phyloP scores from a whole-genome alignment of 2,329 filamentous ascomycete species.

The Nigrospora sphaerica region DNA sequence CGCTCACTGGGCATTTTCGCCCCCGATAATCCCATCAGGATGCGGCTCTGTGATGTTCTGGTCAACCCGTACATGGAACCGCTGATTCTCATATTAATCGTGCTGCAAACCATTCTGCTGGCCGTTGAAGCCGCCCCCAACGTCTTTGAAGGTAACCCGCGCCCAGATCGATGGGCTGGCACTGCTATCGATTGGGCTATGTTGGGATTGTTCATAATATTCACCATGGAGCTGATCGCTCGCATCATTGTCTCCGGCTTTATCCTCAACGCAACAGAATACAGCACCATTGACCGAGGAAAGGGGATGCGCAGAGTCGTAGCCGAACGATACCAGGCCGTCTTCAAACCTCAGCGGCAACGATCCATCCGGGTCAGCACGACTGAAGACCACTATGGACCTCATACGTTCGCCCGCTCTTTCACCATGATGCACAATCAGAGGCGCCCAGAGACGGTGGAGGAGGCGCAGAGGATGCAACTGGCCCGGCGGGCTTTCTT shows the following conservation, averaged over 20 bases:
- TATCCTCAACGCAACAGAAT: constrained; percentile 82
- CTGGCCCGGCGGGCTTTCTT: constrained; percentile 88
- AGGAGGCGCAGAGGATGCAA: constrained; percentile 75
- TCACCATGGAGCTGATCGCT: constrained; percentile 77
- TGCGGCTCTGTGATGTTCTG: constrained; percentile 71
- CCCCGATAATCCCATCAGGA: constrained; percentile 67
- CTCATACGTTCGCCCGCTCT: constrained; percentile 64
- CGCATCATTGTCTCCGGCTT: constrained; percentile 91
- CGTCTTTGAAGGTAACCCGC: constrained; percentile 58
- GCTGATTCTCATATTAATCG: constrained; percentile 76
- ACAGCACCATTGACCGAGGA: constrained; percentile 80
- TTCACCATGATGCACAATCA: constrained; percentile 70
- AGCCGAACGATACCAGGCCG: constrained; percentile 64
- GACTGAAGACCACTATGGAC: constrained; percentile 34
- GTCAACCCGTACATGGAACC: constrained; percentile 86
- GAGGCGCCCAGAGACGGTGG: constrained; percentile 53
- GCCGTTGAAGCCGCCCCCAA: constrained; percentile 72
- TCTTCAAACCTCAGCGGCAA: constrained; percentile 78
- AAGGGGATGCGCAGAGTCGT: constrained; percentile 68
- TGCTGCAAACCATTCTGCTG: constrained; percentile 82
- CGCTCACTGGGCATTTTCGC: constrained; percentile 81
- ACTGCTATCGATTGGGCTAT: constrained; percentile 71
- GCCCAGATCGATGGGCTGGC: constrained; percentile 56
- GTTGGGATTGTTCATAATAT: constrained; percentile 77
- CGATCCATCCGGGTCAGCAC: constrained; percentile 53